These are phyloP conservation scores for Sonneratia alba DNA, from an alignment of 345 rosid genomes.

Conservation along the genomic window DNA sequence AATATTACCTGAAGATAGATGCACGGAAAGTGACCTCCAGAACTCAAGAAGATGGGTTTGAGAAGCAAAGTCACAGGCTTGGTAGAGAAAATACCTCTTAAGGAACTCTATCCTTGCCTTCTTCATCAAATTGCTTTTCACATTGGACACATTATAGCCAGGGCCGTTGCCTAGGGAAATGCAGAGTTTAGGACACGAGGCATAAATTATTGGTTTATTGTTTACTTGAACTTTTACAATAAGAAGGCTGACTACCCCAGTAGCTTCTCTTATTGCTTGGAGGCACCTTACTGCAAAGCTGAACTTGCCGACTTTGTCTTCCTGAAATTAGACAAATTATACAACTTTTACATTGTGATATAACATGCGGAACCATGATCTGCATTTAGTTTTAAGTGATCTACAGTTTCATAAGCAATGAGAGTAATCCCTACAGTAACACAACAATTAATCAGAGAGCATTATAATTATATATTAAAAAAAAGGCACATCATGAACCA, in stretches of 20 bases:
- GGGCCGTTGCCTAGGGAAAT: constrained; percentile 35
- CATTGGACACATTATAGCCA: constrained; percentile 46
- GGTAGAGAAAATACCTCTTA: constrained; percentile 36
- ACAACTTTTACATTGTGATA: constrained; percentile 8
- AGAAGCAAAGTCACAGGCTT: neutral
- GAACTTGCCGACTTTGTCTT: constrained; percentile 74
- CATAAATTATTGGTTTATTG: neutral
- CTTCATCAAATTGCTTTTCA: constrained; percentile 83
- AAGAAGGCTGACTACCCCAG: constrained; percentile 16
- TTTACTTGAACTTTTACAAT: neutral
- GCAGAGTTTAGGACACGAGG: neutral
- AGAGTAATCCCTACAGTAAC: neutral
- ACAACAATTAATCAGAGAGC: neutral
- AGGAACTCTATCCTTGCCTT: constrained; percentile 70
- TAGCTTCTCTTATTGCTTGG: constrained; percentile 60
- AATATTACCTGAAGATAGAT: neutral
- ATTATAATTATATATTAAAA: neutral
- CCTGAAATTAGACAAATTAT: constrained; percentile 26
- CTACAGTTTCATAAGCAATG: neutral
- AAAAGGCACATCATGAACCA: neutral
- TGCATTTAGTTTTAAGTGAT: neutral
- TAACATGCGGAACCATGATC: neutral
- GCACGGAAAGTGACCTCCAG: neutral
- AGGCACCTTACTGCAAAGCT: constrained; percentile 69
- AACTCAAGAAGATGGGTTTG: neutral